A percentile compares a stretch with the other conserved stretches of the same genome.
These are phyloP conservation scores for Comarum palustre DNA, from an alignment of 306 rosid species.

Conservation along the genomic window DNA sequence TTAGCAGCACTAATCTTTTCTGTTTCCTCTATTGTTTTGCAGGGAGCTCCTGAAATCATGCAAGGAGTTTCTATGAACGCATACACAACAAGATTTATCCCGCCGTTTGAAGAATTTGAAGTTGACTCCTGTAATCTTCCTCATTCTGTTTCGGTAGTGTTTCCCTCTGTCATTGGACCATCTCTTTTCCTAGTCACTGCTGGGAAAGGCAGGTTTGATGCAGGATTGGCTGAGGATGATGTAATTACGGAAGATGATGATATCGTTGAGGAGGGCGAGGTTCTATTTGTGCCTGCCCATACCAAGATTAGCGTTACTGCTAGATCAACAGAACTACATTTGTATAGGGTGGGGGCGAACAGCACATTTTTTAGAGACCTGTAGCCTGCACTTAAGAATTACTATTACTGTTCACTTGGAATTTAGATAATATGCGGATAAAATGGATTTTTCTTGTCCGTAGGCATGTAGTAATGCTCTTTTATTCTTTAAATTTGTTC, in stretches of 20 bases:
- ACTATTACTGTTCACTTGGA: not conserved
- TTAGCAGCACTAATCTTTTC: not conserved
- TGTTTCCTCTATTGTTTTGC: conserved; percentile 1
- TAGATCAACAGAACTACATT: conserved; percentile 22
- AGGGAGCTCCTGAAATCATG: conserved; percentile 45
- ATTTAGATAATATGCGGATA: not conserved
- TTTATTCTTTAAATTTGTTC: conserved; percentile 6
- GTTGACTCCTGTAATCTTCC: conserved; percentile 38
- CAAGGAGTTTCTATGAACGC: conserved; percentile 33
- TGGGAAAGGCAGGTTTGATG: conserved; percentile 32
- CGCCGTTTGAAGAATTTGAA: conserved; percentile 42
- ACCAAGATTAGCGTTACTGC: conserved; percentile 29
- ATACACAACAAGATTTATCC: conserved; percentile 31
- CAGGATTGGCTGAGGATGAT: conserved; percentile 16
- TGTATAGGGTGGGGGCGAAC: conserved; percentile 44
- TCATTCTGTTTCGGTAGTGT: conserved; percentile 24
- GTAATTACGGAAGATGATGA: conserved; percentile 18
- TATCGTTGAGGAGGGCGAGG: conserved; percentile 33
- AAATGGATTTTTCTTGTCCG: not conserved
- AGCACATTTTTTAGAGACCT: conserved; percentile 30
- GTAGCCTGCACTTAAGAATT: conserved; percentile 15
- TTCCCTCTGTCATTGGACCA: conserved; percentile 39
- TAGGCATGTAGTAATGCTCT: conserved; percentile 9
- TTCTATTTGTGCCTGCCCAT: conserved; percentile 36
- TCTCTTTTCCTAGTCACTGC: conserved; percentile 33